phyloP scores from a whole-genome alignment of 2,329 filamentous ascomycete species.

The Bipolaris bicolor region DNA sequence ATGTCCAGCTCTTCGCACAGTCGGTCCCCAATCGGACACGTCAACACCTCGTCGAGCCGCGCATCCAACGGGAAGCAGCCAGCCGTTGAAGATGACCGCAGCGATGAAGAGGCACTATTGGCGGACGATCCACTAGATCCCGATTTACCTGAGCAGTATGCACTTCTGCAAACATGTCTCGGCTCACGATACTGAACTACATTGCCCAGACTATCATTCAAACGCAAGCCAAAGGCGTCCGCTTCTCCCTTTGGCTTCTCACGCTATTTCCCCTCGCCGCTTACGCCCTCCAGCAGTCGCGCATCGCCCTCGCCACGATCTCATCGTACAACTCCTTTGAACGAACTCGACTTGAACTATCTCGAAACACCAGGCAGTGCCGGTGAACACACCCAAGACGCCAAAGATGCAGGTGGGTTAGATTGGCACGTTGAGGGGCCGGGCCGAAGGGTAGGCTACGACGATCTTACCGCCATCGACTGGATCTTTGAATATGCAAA shows the following conservation, averaged over 20 bases:
- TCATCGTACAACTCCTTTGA: conserved; percentile 36
- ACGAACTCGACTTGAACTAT: conserved; percentile 52
- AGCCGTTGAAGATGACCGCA: conserved; percentile 49
- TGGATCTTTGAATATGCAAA: conserved; percentile 99
- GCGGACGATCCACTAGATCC: conserved; percentile 63
- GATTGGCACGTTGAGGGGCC: conserved; percentile 94
- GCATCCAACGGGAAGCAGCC: conserved; percentile 43
- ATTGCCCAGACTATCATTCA: conserved; percentile 66
- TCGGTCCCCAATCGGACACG: conserved; percentile 44
- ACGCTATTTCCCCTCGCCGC: conserved; percentile 53
- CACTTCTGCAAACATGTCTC: not conserved
- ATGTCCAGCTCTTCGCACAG: conserved; percentile 49
- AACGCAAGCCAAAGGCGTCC: conserved; percentile 66
- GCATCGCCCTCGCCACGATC: conserved; percentile 38
- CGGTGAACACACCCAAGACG: conserved; percentile 49
- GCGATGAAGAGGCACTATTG: conserved; percentile 58
- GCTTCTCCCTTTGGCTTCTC: conserved; percentile 50
- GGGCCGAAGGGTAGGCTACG: conserved; percentile 88
- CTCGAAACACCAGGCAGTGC: conserved; percentile 48
- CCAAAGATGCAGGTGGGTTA: conserved; percentile 52
- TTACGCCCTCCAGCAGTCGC: conserved; percentile 37
- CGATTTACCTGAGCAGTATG: conserved; percentile 55
- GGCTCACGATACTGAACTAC: not conserved
- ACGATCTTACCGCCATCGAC: conserved; percentile 95
- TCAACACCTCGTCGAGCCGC: conserved; percentile 56